Conservation (phyloP, 352 stramenopile genomes). For the Phytophthora citricola region DNA sequence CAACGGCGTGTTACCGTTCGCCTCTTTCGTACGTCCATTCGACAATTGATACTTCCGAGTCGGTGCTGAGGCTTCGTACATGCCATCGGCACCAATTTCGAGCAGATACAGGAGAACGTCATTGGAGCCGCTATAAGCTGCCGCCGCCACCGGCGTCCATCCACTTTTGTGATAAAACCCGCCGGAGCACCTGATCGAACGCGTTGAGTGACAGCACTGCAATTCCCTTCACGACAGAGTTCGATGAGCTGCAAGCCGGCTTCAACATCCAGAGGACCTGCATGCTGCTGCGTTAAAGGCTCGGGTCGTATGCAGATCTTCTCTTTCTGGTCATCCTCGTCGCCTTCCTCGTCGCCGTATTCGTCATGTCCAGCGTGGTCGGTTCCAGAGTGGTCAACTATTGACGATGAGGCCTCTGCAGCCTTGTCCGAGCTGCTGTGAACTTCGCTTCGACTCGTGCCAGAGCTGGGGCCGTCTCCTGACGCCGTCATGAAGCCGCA, state of each 20-base stretch:
- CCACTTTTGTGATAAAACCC: slow-evolving; percentile 77
- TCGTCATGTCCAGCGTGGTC: slow-evolving; percentile 28
- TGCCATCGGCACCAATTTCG: slow-evolving; percentile 69
- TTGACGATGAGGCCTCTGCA: background rate
- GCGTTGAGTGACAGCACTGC: slow-evolving; percentile 45
- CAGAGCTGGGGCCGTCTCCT: slow-evolving; percentile 16
- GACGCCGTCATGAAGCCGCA: slow-evolving; percentile 22
- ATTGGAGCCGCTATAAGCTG: slow-evolving; percentile 67
- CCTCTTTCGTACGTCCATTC: slow-evolving; percentile 20
- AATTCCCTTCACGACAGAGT: slow-evolving; percentile 59
- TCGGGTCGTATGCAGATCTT: slow-evolving; percentile 67
- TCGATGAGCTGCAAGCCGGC: slow-evolving; percentile 65
- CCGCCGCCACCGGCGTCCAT: slow-evolving; percentile 75
- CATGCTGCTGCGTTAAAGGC: slow-evolving; percentile 61
- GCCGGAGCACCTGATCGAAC: slow-evolving; percentile 57
- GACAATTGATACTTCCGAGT: slow-evolving; percentile 23
- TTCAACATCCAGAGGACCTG: slow-evolving; percentile 59
- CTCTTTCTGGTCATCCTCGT: slow-evolving; percentile 41
- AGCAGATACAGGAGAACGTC: slow-evolving; percentile 78
- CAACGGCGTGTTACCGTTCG: slow-evolving; percentile 67
- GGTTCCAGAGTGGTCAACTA: slow-evolving; percentile 10
- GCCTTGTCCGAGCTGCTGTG: slow-evolving; percentile 22
- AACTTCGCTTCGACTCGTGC: slow-evolving; percentile 10
- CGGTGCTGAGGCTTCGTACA: slow-evolving; percentile 63
- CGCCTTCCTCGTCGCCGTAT: slow-evolving; percentile 51